phyloP scores from a whole-genome alignment of 2,329 filamentous ascomycete species.

The Rhinocladiella mackenziei region DNA sequence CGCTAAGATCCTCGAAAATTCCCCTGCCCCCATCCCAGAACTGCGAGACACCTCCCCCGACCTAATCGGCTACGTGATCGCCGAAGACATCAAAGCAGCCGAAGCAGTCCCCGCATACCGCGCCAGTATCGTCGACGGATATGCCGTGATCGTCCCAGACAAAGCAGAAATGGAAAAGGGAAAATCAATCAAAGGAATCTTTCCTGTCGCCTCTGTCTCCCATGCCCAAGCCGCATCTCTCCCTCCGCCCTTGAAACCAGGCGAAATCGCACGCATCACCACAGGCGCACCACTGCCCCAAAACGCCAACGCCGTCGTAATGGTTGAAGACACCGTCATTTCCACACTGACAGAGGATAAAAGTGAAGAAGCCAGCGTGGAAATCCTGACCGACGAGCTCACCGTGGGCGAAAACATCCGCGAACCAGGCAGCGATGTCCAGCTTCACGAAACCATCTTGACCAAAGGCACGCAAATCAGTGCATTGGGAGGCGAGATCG shows the following conservation, averaged over 20 bases:
- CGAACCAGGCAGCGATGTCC: slow-evolving; percentile 84
- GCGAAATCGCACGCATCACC: slow-evolving; percentile 83
- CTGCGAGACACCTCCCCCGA: slow-evolving; percentile 56
- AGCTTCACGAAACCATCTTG: slow-evolving; percentile 65
- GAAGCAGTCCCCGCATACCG: slow-evolving; percentile 90
- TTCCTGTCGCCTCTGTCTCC: slow-evolving; percentile 80
- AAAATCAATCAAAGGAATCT: slow-evolving; percentile 75
- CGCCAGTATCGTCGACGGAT: slow-evolving; percentile 95
- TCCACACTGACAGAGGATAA: slow-evolving; percentile 62
- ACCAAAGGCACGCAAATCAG: slow-evolving; percentile 77
- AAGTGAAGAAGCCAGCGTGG: slow-evolving; percentile 78
- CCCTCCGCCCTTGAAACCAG: slow-evolving; percentile 58
- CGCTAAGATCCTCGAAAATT: slow-evolving; percentile 65
- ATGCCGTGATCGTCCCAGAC: slow-evolving; percentile 68
- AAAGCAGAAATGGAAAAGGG: not conserved
- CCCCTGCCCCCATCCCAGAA: slow-evolving; percentile 59
- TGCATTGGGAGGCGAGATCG: slow-evolving; percentile 83
- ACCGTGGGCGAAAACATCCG: slow-evolving; percentile 80
- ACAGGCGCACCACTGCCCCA: slow-evolving; percentile 88
- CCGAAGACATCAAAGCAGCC: slow-evolving; percentile 71
- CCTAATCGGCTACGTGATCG: slow-evolving; percentile 73
- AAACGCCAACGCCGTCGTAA: slow-evolving; percentile 85
- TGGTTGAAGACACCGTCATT: slow-evolving; percentile 90
- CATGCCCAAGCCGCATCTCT: slow-evolving; percentile 73
- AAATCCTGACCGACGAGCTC: slow-evolving; percentile 75